Conservation (phyloP, 1,139 yeast species). For the Candida labiduridarum region DNA sequence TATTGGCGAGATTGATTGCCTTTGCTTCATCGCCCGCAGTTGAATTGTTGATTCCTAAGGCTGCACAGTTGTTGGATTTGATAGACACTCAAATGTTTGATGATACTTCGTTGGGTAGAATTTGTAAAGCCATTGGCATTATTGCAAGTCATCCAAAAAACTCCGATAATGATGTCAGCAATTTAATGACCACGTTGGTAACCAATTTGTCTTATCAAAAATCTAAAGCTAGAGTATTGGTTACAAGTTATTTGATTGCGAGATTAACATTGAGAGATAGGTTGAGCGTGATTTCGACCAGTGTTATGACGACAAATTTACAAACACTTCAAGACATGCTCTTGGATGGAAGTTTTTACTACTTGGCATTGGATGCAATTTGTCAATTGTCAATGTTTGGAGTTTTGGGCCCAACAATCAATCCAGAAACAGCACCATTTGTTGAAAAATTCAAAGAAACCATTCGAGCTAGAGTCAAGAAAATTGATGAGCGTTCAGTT, state of each 20-base stretch:
- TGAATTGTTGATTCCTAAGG: constrained; percentile 21
- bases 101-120: constrained; percentile 40
- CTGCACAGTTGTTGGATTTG: constrained; percentile 25
- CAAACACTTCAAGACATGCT: constrained; percentile 20
- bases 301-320: constrained; percentile 7
- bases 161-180: constrained; percentile 11
- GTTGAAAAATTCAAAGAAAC: constrained; percentile 29
- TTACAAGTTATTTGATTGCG: constrained; percentile 53
- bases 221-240: constrained; percentile 30
- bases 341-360: constrained; percentile 24
- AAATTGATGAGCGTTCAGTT: constrained; percentile 63
- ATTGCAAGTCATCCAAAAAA: constrained; percentile 49
- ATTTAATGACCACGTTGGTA: constrained; percentile 15
- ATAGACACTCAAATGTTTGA: constrained; percentile 25
- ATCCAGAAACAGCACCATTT: constrained; percentile 14
- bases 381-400: constrained; percentile 66
- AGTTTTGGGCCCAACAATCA: constrained; percentile 41
- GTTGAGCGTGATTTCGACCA: constrained; percentile 20
- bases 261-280: constrained; percentile 49
- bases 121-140: constrained; percentile 56
- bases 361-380: constrained; percentile 46
- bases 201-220: constrained; percentile 19
- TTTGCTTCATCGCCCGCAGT: constrained; percentile 36
- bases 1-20: constrained; percentile 36
- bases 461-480: constrained; percentile 47